These are phyloP conservation scores for Crassisporium funariophilum DNA, from an alignment of 768 basidiomycete species.

Conservation along the genomic window DNA sequence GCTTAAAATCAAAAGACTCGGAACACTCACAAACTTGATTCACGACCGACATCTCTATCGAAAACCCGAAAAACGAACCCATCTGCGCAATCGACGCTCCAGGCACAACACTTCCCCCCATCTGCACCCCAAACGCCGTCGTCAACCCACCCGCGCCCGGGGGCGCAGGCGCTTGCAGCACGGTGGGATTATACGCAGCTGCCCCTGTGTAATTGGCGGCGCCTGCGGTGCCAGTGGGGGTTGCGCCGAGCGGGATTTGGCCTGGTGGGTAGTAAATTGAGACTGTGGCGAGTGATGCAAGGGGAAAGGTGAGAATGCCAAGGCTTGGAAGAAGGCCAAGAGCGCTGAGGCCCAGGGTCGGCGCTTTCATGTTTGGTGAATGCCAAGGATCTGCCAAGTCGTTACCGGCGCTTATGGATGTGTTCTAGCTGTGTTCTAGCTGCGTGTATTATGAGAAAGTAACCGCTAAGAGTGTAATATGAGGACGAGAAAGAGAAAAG, in stretches of 20 bases:
- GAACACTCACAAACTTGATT: constrained; percentile 53
- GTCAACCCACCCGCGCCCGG: constrained; percentile 45
- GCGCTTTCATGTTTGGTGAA: neutral
- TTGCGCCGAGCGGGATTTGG: constrained; percentile 26
- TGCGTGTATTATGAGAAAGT: too few species aligned
- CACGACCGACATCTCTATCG: constrained; percentile 63
- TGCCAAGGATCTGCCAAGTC: too few species aligned
- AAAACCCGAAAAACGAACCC: constrained; percentile 55
- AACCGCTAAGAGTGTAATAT: too few species aligned
- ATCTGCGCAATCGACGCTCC: constrained; percentile 39
- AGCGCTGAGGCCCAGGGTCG: neutral
- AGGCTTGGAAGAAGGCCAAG: neutral
- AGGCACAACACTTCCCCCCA: constrained; percentile 36
- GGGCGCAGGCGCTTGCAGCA: constrained; percentile 51
- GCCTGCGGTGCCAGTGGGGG: constrained; percentile 31
- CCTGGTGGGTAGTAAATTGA: constrained; percentile 39
- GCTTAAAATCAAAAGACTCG: neutral
- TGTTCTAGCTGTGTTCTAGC: too few species aligned
- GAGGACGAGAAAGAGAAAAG: too few species aligned
- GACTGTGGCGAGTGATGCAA: constrained; percentile 22
- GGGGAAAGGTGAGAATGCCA: constrained; percentile 4
- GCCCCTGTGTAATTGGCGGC: constrained; percentile 48
- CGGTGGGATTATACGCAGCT: constrained; percentile 56
- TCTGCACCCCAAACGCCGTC: constrained; percentile 46
- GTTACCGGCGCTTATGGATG: too few species aligned